A percentile compares a stretch with the other conserved stretches of the same genome.
Evolutionary conservation across 1,139 yeast genomes (phyloP).

Genomic region (Candida glucosophila): DNA sequence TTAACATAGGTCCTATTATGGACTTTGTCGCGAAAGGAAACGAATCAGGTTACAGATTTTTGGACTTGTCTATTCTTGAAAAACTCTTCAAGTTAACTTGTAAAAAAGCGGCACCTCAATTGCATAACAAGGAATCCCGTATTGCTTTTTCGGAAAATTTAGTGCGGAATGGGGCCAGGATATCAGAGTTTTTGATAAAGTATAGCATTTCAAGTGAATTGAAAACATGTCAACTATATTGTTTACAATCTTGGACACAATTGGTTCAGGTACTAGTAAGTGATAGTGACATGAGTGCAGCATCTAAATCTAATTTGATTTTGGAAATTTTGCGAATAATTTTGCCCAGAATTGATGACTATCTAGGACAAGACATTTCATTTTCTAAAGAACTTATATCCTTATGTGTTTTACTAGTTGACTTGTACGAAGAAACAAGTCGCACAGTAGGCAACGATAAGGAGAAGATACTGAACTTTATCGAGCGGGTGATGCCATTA

Average conservation of each 20-base stretch:
- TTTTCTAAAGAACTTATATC: constrained; percentile 76
- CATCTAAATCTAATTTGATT: constrained; percentile 48
- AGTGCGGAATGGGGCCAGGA: constrained; percentile 18
- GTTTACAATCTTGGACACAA: constrained; percentile 77
- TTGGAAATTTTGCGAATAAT: constrained; percentile 69
- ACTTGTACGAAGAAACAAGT: constrained; percentile 45
- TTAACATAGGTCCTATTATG: constrained; percentile 21
- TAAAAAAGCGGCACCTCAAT: constrained; percentile 11
- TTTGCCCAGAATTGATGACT: constrained; percentile 69
- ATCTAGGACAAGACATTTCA: constrained; percentile 54
- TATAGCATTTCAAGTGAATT: constrained; percentile 37
- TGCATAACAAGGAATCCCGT: constrained; percentile 13
- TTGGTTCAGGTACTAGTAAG: constrained; percentile 64
- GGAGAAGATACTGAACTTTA: constrained; percentile 13
- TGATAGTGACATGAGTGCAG: constrained; percentile 32
- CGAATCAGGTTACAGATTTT: constrained; percentile 5
- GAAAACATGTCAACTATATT: constrained; percentile 46
- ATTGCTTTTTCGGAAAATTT: constrained; percentile 16
- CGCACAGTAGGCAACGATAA: constrained; percentile 19
- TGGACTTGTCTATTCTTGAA: constrained; percentile 15
- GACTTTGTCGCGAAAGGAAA: constrained; percentile 14
- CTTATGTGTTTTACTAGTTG: constrained; percentile 62
- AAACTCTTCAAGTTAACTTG: constrained; percentile 17
- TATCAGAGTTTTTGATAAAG: constrained; percentile 31
- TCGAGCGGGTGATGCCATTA: constrained; percentile 53